A percentile compares a stretch with the other conserved stretches of the same genome.
These are phyloP conservation scores for Monosporascus cannonballus DNA, from an alignment of 2,329 filamentous ascomycete genomes.

Conservation along the genomic window DNA sequence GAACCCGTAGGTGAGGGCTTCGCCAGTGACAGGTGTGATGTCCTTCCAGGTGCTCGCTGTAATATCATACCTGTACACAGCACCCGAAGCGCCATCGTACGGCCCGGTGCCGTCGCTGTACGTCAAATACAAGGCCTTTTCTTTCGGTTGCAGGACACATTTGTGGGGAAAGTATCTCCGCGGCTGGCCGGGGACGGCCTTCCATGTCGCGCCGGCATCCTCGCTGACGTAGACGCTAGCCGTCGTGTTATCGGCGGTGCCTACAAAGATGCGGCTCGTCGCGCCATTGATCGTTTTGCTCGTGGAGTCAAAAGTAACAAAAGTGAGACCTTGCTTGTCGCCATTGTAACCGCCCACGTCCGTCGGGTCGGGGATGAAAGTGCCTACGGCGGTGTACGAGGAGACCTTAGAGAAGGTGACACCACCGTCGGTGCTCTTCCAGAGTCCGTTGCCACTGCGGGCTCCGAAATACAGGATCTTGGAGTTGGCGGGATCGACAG, in stretches of 20 bases:
- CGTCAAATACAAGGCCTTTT: conserved; percentile 49
- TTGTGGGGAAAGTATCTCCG: conserved; percentile 48
- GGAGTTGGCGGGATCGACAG: conserved; percentile 51
- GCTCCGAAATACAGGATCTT: conserved; percentile 54
- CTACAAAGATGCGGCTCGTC: conserved; percentile 51
- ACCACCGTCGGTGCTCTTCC: conserved; percentile 52
- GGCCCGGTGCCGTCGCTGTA: conserved; percentile 51
- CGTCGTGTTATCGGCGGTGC: conserved; percentile 45
- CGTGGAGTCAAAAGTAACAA: conserved; percentile 50
- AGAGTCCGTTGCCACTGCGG: conserved; percentile 52
- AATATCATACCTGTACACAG: conserved; percentile 49
- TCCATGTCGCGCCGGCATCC: conserved; percentile 48
- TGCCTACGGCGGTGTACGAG: conserved; percentile 45
- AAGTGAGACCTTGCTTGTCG: conserved; percentile 43
- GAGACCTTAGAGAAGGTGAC: conserved; percentile 46
- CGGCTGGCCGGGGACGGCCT: conserved; percentile 43
- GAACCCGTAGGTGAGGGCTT: conserved; percentile 46
- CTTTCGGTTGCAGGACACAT: conserved; percentile 40
- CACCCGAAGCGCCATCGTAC: conserved; percentile 49
- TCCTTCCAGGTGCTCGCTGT: conserved; percentile 42
- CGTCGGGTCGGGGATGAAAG: conserved; percentile 38
- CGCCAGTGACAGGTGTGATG: conserved; percentile 47
- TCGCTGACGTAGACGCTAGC: conserved; percentile 48
- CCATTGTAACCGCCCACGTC: conserved; percentile 38
- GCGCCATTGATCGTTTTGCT: conserved; percentile 38